Evolutionary conservation across 352 stramenopile genomes (phyloP).

Genomic region (Pythium sp.): DNA sequence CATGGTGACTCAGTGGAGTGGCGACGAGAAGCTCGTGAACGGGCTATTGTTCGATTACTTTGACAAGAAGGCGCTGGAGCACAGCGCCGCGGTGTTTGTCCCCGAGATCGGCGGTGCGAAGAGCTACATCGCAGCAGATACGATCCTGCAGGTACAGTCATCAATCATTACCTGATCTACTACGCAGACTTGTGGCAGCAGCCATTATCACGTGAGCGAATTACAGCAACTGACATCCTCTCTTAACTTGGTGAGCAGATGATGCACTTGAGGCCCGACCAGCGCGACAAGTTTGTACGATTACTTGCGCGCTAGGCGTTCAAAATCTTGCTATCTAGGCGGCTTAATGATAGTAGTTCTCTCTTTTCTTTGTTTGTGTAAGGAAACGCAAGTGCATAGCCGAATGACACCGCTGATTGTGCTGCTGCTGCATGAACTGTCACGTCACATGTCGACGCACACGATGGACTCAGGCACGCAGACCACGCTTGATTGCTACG

Average conservation of each 20-base stretch:
- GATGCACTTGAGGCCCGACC: slow-evolving; percentile 24
- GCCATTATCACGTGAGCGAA: not conserved
- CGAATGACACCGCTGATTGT: slow-evolving; percentile 26
- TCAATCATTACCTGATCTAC: not conserved
- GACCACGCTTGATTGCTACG: slow-evolving; percentile 60
- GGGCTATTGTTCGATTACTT: slow-evolving; percentile 64
- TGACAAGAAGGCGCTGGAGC: slow-evolving; percentile 40
- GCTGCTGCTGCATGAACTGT: slow-evolving; percentile 41
- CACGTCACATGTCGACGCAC: slow-evolving; percentile 27
- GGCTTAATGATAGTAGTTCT: not conserved
- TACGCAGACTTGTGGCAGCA: not conserved
- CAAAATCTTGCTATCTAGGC: not conserved
- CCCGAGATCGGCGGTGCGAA: slow-evolving; percentile 52
- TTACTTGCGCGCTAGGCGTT: not conserved
- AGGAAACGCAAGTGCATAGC: slow-evolving; percentile 19
- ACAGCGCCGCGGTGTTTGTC: slow-evolving; percentile 66
- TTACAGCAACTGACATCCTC: too few species aligned
- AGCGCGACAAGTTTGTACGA: slow-evolving; percentile 31
- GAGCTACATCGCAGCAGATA: slow-evolving; percentile 40
- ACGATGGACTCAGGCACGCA: slow-evolving; percentile 51
- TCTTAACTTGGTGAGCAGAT: slow-evolving; percentile 22
- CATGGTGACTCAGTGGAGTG: slow-evolving; percentile 19
- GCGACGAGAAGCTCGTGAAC: slow-evolving; percentile 54
- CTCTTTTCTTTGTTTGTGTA: too few species aligned
- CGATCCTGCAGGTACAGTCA: slow-evolving; percentile 38